These are phyloP conservation scores for Citrullus mucosospermus DNA, from an alignment of 306 rosid species.

Conservation along the genomic window DNA sequence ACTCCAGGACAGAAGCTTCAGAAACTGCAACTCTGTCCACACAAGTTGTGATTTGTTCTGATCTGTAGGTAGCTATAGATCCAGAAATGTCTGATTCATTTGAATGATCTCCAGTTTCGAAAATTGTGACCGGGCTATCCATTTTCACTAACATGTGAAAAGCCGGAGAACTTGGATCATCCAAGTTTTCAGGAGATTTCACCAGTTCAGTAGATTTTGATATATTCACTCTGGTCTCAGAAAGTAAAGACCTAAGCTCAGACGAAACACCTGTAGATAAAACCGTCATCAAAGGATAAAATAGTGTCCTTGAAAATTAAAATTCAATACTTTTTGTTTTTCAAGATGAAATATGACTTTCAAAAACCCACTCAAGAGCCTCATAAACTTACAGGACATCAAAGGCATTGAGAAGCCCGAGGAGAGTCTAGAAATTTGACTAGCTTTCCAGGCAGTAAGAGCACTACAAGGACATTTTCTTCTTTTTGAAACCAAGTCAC, in stretches of 20 bases:
- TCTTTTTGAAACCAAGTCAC: slow-evolving; percentile 43
- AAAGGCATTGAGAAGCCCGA: slow-evolving; percentile 37
- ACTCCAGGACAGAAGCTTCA: slow-evolving; percentile 4
- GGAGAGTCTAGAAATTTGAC: slow-evolving; percentile 21
- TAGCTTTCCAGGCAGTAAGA: slow-evolving; percentile 23
- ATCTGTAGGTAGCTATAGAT: slow-evolving; percentile 8
- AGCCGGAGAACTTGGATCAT: background rate
- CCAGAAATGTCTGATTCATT: slow-evolving; percentile 13
- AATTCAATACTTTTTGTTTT: background rate
- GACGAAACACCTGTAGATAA: slow-evolving; percentile 29
- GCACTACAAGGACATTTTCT: slow-evolving; percentile 24
- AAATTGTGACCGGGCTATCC: background rate
- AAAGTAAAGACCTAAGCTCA: slow-evolving; percentile 31
- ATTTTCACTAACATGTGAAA: background rate
- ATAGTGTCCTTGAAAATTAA: background rate
- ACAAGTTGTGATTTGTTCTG: background rate
- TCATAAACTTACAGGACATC: slow-evolving; percentile 45
- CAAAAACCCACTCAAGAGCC: background rate
- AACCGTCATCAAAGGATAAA: slow-evolving; percentile 9
- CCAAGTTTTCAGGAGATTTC: background rate
- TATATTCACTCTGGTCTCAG: slow-evolving; percentile 22
- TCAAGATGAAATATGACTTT: background rate
- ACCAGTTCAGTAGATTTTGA: slow-evolving; percentile 7
- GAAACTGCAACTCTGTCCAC: background rate
- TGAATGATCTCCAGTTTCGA: slow-evolving; percentile 12